Percentiles rank a stretch among this genome's conserved stretches.
Conservation (phyloP, 2,329 filamentous ascomycete species). For the Piedraia hortae region DNA sequence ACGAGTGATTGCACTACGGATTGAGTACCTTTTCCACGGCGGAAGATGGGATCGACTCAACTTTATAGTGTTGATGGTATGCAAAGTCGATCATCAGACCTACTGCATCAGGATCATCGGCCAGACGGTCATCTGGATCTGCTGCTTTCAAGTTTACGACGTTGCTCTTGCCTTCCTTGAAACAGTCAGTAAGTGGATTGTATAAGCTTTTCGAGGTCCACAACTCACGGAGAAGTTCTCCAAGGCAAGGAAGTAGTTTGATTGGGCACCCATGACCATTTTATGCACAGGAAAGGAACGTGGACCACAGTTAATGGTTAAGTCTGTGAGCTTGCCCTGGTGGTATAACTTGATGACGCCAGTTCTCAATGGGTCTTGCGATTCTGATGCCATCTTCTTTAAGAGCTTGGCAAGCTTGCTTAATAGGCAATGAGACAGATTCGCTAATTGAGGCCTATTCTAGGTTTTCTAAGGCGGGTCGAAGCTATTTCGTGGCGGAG, state of each 20-base stretch:
- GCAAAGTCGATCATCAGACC: constrained; percentile 8
- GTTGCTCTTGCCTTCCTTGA: constrained; percentile 4
- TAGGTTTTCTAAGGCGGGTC: too few relatives aligned
- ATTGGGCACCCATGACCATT: constrained; percentile 16
- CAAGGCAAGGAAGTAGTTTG: constrained; percentile 11
- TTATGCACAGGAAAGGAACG: constrained; percentile 17
- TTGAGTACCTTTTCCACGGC: neutral
- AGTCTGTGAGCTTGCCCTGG: constrained; percentile 13
- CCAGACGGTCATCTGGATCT: constrained; percentile 2
- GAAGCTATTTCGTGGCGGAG: too few relatives aligned
- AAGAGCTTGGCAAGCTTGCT: too few relatives aligned
- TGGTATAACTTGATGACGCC: constrained; percentile 3
- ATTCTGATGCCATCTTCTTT: too few relatives aligned
- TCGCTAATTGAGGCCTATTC: too few relatives aligned
- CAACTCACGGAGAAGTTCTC: constrained; percentile 3
- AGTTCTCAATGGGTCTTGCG: too few relatives aligned
- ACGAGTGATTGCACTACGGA: too few relatives aligned
- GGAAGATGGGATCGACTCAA: neutral
- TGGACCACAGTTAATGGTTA: constrained; percentile 16
- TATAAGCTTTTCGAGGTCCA: too few relatives aligned
- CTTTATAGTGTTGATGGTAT: constrained; percentile 9
- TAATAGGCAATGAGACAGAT: too few relatives aligned
- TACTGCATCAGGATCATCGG: constrained; percentile 6
- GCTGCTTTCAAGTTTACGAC: constrained; percentile 4
- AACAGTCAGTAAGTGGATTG: too few relatives aligned